These are phyloP conservation scores for Salvia rosmarinus DNA, from an alignment of 257 asterid species.

Conservation along the genomic window DNA sequence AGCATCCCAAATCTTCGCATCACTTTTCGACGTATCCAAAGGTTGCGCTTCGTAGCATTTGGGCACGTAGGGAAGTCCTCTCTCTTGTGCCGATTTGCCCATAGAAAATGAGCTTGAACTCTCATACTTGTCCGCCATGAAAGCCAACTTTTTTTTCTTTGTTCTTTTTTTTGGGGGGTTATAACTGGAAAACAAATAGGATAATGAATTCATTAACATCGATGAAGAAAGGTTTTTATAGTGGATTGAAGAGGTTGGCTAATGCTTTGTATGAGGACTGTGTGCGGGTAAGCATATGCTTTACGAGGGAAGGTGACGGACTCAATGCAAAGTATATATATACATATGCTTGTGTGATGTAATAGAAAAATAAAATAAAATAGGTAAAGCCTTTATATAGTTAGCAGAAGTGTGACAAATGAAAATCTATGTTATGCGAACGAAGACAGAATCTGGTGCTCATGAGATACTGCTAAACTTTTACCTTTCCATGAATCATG, in stretches of 20 bases:
- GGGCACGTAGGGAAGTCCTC: slow-evolving; percentile 40
- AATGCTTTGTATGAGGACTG: background rate
- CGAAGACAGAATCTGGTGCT: too few relatives aligned
- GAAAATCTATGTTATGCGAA: background rate
- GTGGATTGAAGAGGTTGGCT: background rate
- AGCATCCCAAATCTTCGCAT: slow-evolving; percentile 18
- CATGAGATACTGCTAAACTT: too few relatives aligned
- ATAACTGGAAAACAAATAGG: too few relatives aligned
- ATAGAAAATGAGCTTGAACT: slow-evolving; percentile 21
- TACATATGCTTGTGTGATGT: too few relatives aligned
- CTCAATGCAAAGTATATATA: background rate
- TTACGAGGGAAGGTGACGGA: too few relatives aligned
- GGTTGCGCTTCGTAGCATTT: slow-evolving; percentile 41
- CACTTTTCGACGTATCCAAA: background rate
- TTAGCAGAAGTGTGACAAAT: too few relatives aligned
- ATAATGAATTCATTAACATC: too few relatives aligned
- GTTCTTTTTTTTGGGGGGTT: too few relatives aligned
- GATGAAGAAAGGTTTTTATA: background rate
- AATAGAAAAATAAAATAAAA: too few relatives aligned
- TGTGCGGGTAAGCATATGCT: background rate
- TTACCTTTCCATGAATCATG: background rate
- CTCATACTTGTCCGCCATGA: background rate
- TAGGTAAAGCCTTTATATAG: too few relatives aligned
- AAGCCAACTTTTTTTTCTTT: too few relatives aligned
- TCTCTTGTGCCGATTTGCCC: slow-evolving; percentile 50